phyloP scores from a whole-genome alignment of 768 basidiomycete species.

The Lactifluus rugatus region DNA sequence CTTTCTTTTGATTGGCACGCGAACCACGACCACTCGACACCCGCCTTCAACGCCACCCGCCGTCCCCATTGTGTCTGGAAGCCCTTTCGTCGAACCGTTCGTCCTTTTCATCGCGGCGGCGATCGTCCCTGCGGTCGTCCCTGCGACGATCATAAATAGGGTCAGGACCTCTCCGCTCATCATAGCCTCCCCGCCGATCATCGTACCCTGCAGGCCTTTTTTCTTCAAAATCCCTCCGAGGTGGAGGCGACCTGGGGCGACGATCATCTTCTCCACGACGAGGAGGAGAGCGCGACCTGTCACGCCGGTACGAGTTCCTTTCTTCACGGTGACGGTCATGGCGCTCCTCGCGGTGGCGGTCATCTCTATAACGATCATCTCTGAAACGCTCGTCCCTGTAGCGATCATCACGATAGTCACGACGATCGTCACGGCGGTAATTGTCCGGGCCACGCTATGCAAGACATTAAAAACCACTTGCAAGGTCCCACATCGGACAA shows the following conservation, averaged over 20 bases:
- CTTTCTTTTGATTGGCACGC: slow-evolving; percentile 13
- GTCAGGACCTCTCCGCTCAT: slow-evolving; percentile 77
- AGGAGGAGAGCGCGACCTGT: slow-evolving; percentile 72
- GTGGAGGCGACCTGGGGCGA: slow-evolving; percentile 77
- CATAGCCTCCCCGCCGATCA: slow-evolving; percentile 76
- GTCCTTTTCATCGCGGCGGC: slow-evolving; percentile 77
- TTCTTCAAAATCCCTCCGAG: slow-evolving; percentile 74
- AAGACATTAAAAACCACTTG: not conserved
- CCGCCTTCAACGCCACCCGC: slow-evolving; percentile 59
- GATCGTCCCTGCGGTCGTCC: slow-evolving; percentile 68
- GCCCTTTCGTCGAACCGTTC: slow-evolving; percentile 68
- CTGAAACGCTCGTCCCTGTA: slow-evolving; percentile 21
- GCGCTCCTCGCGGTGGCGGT: slow-evolving; percentile 37
- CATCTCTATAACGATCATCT: slow-evolving; percentile 47
- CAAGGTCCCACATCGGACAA: slow-evolving; percentile 2
- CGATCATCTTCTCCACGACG: slow-evolving; percentile 66
- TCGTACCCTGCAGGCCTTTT: slow-evolving; percentile 89
- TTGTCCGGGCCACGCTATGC: slow-evolving; percentile 61
- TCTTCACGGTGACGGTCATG: slow-evolving; percentile 35
- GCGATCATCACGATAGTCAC: slow-evolving; percentile 44
- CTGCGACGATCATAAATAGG: slow-evolving; percentile 82
- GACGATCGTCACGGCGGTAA: slow-evolving; percentile 66
- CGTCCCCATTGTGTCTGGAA: slow-evolving; percentile 71
- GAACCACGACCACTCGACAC: slow-evolving; percentile 17
- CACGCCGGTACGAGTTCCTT: slow-evolving; percentile 48